Conservation (phyloP, 345 rosid genomes). For the Aegle marmelos region DNA sequence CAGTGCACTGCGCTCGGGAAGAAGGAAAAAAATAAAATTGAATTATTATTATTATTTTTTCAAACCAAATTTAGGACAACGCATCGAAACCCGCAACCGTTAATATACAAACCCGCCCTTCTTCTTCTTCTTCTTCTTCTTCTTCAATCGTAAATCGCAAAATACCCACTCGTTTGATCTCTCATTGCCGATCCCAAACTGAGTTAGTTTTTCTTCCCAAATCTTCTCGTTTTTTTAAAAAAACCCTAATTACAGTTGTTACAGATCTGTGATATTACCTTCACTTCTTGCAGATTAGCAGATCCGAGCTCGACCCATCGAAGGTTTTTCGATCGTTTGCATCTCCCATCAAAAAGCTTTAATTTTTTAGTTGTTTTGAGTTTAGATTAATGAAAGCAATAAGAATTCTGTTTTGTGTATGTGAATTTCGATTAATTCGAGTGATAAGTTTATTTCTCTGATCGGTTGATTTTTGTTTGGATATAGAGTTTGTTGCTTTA, state of each 20-base stretch:
- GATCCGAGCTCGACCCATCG: conserved; percentile 6
- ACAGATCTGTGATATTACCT: conserved; percentile 8
- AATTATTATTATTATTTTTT: too few species aligned
- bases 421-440: not conserved
- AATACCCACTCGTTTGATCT: conserved; percentile 6
- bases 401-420: not conserved
- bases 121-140: not conserved
- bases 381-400: not conserved
- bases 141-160: not conserved
- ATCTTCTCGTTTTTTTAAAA: not conserved
- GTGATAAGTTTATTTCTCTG: not conserved
- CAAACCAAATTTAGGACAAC: not conserved
- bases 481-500: not conserved
- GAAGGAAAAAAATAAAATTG: too few species aligned
- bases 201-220: not conserved
- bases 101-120: not conserved
- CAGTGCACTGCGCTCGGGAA: not conserved
- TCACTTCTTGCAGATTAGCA: not conserved
- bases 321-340: not conserved
- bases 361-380: not conserved
- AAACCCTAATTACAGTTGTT: conserved; percentile 19
- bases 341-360: not conserved
- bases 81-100: not conserved
- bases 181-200: conserved; percentile 9
- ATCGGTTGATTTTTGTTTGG: not conserved